Conservation (phyloP, 2,329 filamentous ascomycete species). For the Westerdykella aurantiaca region DNA sequence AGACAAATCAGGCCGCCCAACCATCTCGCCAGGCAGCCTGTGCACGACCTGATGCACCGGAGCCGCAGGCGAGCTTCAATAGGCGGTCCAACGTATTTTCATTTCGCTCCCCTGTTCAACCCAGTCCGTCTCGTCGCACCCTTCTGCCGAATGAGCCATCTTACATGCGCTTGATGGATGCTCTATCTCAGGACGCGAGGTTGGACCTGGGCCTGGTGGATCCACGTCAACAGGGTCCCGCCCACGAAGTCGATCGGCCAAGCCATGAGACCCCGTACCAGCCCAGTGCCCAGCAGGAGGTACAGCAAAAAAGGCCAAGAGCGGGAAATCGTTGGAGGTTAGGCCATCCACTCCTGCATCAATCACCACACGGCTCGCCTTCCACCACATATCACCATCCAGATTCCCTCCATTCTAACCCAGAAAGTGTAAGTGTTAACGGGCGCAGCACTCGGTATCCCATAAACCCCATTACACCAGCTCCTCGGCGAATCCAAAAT, state of each 20-base stretch:
- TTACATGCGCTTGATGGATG: conserved; percentile 30
- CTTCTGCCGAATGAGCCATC: conserved; percentile 20
- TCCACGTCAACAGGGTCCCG: conserved; percentile 12
- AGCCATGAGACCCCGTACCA: conserved; percentile 2
- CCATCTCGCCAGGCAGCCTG: no score
- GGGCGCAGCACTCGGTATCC: conserved; percentile 4
- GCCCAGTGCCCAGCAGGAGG: neutral
- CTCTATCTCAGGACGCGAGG: conserved; percentile 15
- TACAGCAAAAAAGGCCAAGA: no score
- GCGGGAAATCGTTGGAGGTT: conserved; percentile 5
- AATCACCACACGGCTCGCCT: conserved; percentile 9
- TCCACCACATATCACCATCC: conserved; percentile 1
- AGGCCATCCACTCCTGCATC: conserved; percentile 16
- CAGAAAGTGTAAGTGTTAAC: conserved; percentile 4
- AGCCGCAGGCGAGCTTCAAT: neutral
- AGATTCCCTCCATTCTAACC: conserved; percentile 3
- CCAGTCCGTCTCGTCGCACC: neutral
- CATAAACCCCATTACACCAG: conserved; percentile 9
- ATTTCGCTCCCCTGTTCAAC: no score
- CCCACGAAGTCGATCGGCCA: neutral
- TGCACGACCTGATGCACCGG: neutral
- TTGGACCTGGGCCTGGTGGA: conserved; percentile 25
- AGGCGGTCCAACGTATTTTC: no score
- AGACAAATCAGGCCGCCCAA: no score
- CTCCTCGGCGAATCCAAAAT: conserved; percentile 8